Percentiles rank a stretch among this genome's conserved stretches.
These are phyloP conservation scores for Candida yuanshanica DNA, from an alignment of 805 yeast genomes.

Conservation along the genomic window DNA sequence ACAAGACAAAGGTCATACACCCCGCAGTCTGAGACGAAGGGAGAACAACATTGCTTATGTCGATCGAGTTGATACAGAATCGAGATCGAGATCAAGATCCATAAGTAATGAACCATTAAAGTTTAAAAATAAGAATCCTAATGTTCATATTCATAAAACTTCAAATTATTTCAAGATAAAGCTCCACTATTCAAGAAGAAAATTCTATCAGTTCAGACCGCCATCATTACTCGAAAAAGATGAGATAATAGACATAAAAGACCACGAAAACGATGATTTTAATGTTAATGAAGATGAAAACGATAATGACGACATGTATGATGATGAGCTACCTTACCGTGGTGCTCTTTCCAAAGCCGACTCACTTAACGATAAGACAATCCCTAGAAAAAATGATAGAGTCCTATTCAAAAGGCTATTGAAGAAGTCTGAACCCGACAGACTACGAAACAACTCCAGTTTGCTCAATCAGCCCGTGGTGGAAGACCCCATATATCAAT, in stretches of 20 bases:
- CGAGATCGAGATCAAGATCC: background rate
- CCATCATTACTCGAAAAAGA: slow-evolving; percentile 18
- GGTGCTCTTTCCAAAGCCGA: slow-evolving; percentile 58
- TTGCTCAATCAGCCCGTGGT: slow-evolving; percentile 19
- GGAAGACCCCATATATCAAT: slow-evolving; percentile 6
- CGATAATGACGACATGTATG: slow-evolving; percentile 14
- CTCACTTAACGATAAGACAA: slow-evolving; percentile 53
- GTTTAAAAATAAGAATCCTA: slow-evolving; percentile 15
- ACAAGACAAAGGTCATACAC: slow-evolving; percentile 4
- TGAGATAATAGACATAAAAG: slow-evolving; percentile 17
- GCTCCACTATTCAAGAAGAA: slow-evolving; percentile 12
- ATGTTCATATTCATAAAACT: slow-evolving; percentile 15
- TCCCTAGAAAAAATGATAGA: slow-evolving; percentile 51
- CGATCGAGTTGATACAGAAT: background rate
- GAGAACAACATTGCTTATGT: slow-evolving; percentile 1
- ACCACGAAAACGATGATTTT: slow-evolving; percentile 22
- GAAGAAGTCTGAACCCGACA: slow-evolving; percentile 34
- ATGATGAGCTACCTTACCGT: slow-evolving; percentile 58
- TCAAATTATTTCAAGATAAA: slow-evolving; percentile 20
- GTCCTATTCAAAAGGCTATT: slow-evolving; percentile 38
- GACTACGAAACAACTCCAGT: slow-evolving; percentile 31
- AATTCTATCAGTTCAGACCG: slow-evolving; percentile 21
- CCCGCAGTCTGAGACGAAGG: slow-evolving; percentile 12
- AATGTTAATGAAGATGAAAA: slow-evolving; percentile 17
- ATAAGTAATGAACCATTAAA: background rate